Evolutionary conservation across 1,284 basidiomycete genomes (phyloP).

Genomic region (Stygiomarasmius scandens): DNA sequence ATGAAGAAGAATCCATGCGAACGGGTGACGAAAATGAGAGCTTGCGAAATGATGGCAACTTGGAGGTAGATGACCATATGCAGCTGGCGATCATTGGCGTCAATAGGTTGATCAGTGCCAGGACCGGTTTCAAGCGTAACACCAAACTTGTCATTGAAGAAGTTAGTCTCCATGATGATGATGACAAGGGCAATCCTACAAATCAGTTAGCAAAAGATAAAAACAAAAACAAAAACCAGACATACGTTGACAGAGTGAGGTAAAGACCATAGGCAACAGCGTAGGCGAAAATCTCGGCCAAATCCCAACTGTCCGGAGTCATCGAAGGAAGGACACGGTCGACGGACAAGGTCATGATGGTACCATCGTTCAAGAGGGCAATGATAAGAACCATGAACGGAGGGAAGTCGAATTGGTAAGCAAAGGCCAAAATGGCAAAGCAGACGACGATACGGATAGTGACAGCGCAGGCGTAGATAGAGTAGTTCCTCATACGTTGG

Average conservation of each 20-base stretch:
- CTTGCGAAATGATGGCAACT: conserved; percentile 98
- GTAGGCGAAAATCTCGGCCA: conserved; percentile 95
- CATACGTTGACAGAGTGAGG: conserved; percentile 87
- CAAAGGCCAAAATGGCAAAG: conserved; percentile 94
- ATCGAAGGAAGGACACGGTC: conserved; percentile 94
- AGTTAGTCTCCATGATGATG: conserved; percentile 85
- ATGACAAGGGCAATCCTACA: conserved; percentile 76
- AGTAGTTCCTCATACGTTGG: conserved; percentile 97
- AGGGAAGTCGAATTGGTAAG: conserved; percentile 97
- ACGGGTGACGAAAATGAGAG: conserved; percentile 96
- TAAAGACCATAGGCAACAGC: conserved; percentile 95
- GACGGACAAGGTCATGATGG: conserved; percentile 98
- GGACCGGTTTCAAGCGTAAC: conserved; percentile 61
- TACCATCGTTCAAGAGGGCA: conserved; percentile 95
- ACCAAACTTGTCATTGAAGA: conserved; percentile 89
- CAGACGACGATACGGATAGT: conserved; percentile 99
- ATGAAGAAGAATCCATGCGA: conserved; percentile 98
- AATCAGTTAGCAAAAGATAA: conserved; percentile 22
- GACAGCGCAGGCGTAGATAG: conserved; percentile 90
- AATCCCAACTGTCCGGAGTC: conserved; percentile 94
- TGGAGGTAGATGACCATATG: conserved; percentile 87
- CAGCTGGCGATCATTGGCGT: conserved; percentile 75
- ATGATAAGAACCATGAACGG: conserved; percentile 99
- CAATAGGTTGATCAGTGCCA: conserved; percentile 53
- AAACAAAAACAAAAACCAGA: conserved; percentile 19